These are phyloP conservation scores for Omphalotus olearius DNA, from an alignment of 1,284 basidiomycete species.

Conservation along the genomic window DNA sequence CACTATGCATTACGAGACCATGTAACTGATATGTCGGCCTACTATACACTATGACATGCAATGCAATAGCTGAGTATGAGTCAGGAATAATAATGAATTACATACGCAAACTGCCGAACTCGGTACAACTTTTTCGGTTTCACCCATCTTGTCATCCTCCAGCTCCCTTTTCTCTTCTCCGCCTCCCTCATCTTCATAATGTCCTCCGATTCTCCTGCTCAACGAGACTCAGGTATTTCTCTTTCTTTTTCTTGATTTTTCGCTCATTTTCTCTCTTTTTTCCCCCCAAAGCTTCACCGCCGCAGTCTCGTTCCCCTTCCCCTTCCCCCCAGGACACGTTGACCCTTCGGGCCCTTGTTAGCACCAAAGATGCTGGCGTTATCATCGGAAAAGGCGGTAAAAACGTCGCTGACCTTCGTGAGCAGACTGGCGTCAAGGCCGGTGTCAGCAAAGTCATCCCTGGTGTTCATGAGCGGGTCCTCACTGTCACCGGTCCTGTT, in stretches of 20 bases:
- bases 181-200: constrained; percentile 36
- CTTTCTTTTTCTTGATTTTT: constrained; percentile 17
- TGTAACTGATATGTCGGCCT: constrained; percentile 20
- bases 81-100: background rate
- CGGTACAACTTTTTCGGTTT: constrained; percentile 1
- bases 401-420: constrained; percentile 95
- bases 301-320: constrained; percentile 67
- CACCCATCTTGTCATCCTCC: background rate
- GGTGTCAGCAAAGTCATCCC: constrained; percentile 98
- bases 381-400: constrained; percentile 96
- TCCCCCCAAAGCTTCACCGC: constrained; percentile 37
- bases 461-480: constrained; percentile 95
- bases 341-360: constrained; percentile 90
- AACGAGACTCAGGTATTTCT: constrained; percentile 45
- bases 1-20: constrained; percentile 21
- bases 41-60: constrained; percentile 18
- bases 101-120: constrained; percentile 5
- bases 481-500: constrained; percentile 89
- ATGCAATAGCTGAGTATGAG: constrained; percentile 2
- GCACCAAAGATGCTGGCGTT: constrained; percentile 94
- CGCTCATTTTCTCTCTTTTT: constrained; percentile 18
- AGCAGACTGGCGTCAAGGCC: constrained; percentile 94
- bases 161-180: constrained; percentile 24
- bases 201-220: constrained; percentile 56
- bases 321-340: constrained; percentile 61